These are phyloP conservation scores for Saccharomycopsis hybrid DNA, from an alignment of 1,139 yeast species.

Conservation along the genomic window DNA sequence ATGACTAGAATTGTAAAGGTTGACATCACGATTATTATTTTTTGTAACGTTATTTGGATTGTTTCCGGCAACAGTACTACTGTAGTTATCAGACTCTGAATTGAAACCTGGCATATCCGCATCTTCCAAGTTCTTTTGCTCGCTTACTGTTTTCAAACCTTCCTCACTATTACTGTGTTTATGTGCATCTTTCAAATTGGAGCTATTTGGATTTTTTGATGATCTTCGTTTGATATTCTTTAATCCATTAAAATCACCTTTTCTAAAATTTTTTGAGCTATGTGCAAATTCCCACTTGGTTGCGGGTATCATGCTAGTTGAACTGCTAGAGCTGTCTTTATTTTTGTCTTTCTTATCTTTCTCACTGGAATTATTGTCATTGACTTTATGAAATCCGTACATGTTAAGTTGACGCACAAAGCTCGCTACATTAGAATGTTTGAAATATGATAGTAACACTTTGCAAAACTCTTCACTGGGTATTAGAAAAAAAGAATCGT, in stretches of 20 bases:
- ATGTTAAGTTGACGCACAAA: constrained; percentile 72
- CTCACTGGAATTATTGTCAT: constrained; percentile 29
- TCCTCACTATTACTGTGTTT: constrained; percentile 5
- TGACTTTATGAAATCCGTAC: constrained; percentile 75
- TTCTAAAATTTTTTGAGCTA: constrained; percentile 55
- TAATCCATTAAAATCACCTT: constrained; percentile 55
- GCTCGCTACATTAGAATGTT: constrained; percentile 75
- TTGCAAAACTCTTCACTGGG: constrained; percentile 55
- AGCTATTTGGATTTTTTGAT: constrained; percentile 36
- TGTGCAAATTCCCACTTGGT: constrained; percentile 68
- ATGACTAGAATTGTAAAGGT: not conserved
- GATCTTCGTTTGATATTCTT: constrained; percentile 59
- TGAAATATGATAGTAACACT: constrained; percentile 58
- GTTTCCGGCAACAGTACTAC: not conserved
- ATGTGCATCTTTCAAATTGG: not conserved
- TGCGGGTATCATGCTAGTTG: constrained; percentile 22
- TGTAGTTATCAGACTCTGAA: not conserved
- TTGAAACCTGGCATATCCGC: constrained; percentile 2
- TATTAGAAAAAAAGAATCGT: constrained; percentile 36
- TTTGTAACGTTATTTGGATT: not conserved
- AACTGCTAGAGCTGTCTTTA: not conserved
- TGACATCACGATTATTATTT: not conserved
- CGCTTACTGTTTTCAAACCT: constrained; percentile 1
- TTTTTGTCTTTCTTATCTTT: constrained; percentile 12
- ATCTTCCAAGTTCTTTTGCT: constrained; percentile 1